Evolutionary conservation across 768 basidiomycete species (phyloP).

Genomic region (Mycena latifolia): DNA sequence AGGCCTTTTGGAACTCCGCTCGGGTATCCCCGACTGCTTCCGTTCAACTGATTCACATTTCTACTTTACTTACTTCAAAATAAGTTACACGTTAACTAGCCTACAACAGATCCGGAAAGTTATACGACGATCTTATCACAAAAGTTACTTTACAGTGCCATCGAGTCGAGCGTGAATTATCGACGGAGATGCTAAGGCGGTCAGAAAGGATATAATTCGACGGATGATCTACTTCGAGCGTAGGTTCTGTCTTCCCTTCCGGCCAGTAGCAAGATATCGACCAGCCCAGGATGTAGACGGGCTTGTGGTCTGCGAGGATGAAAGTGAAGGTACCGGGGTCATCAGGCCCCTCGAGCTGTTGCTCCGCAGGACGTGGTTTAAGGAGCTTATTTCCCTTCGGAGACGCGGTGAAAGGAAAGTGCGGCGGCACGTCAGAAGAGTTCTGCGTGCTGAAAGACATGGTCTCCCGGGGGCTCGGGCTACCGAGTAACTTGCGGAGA

Average conservation of each 20-base stretch:
- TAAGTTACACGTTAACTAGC: too few species aligned
- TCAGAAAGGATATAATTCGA: conserved; percentile 34
- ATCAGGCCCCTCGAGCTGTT: background rate
- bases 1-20: too few species aligned
- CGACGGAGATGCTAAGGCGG: conserved; percentile 30
- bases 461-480: conserved; percentile 15
- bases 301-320: conserved; percentile 23
- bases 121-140: conserved; percentile 32
- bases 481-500: conserved; percentile 16
- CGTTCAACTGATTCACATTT: too few species aligned
- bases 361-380: conserved; percentile 10
- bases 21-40: too few species aligned
- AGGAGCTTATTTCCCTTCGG: conserved; percentile 11
- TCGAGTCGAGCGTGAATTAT: conserved; percentile 26
- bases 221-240: conserved; percentile 32
- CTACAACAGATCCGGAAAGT: conserved; percentile 35
- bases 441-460: conserved; percentile 27
- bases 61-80: too few species aligned
- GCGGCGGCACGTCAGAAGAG: conserved; percentile 12
- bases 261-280: conserved; percentile 37
- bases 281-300: conserved; percentile 37
- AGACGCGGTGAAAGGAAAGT: conserved; percentile 11
- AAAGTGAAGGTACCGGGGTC: conserved; percentile 24
- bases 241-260: conserved; percentile 26
- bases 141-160: conserved; percentile 36